Percentiles rank a stretch among this genome's conserved stretches.
Conservation (phyloP, 2,329 filamentous ascomycete species). For the Claviceps sorghi region DNA sequence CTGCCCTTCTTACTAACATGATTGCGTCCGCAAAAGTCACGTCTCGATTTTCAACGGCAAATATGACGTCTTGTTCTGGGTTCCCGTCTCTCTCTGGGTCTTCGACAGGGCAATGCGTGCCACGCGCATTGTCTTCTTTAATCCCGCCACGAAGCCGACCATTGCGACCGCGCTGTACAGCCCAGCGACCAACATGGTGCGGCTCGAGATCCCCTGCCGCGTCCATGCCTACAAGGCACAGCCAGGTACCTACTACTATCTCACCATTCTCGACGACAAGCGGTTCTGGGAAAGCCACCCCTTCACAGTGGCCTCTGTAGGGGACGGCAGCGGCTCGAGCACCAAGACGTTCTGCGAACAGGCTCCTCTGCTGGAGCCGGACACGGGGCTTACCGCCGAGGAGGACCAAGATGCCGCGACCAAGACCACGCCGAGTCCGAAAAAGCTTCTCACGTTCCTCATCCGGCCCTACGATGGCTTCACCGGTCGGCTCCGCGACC, state of each 20-base stretch:
- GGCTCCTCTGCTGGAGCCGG: conserved; percentile 17
- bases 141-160: conserved; percentile 22
- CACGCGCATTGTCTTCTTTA: conserved; percentile 26
- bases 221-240: conserved; percentile 19
- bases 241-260: conserved; percentile 31
- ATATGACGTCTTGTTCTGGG: conserved; percentile 36
- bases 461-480: conserved; percentile 32
- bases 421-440: neutral
- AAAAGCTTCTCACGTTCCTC: conserved; percentile 24
- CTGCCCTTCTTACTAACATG: neutral
- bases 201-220: conserved; percentile 23
- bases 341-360: conserved; percentile 16
- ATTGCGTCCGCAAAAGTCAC: conserved; percentile 19
- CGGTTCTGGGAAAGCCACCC: conserved; percentile 35
- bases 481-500: conserved; percentile 22
- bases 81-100: conserved; percentile 33
- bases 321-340: conserved; percentile 5
- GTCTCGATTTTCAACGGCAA: conserved; percentile 36
- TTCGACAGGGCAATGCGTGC: conserved; percentile 32
- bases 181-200: conserved; percentile 25
- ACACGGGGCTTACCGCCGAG: neutral
- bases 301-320: conserved; percentile 28
- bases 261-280: conserved; percentile 25
- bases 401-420: neutral
- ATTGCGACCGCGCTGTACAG: conserved; percentile 21